Evolutionary conservation across 441 rosid genomes (phyloP), one percentile per base, ranked within the genome.

Genomic region (Macaranga tanarius): DNA sequence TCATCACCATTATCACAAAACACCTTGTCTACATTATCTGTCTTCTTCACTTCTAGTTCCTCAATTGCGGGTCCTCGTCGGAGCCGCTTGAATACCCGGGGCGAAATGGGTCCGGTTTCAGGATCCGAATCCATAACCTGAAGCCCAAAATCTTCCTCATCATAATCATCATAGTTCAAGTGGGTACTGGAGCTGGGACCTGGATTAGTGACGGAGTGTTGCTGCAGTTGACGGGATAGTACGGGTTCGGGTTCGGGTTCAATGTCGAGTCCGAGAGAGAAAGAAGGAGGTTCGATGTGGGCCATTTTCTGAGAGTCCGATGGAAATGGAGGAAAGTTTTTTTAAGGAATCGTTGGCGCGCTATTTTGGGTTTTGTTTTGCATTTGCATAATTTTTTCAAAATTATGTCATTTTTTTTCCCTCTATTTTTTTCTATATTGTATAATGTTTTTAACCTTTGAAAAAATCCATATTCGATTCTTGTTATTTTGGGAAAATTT

Each of bases 191-290:
- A 77, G 69, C 61, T 64, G 22, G 80, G 19, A 64, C 50, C 62
- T 7, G 83, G 51, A 65, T 52, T 23, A 15, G 25, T 28, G 1
- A 45, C 13, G 64, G 76, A 40, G 11, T 34, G 51, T 17, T 23
- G 68, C 8, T 47, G 51, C 19, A 51, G 68, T 61, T 25, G 57
- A n/a, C 71, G 44, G 44, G 65, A 65, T 10, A 44, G 44, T 7
- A 19, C 72, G 70, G 80, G 74, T 60, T 82, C 86, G 59, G 80
- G 25, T 9, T 82, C 82, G 68, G 55, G 48, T 56, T 88, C 91
- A 38, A 84, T 72, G 69, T 93, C 97, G 45, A 92, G 79, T 50
- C 95, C 97, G 77, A 92, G 96, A 15, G 95, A 92, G 80, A 94
- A 92, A 7, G 99, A 89, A 5, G 97, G 97, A 22, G 89, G 87